A percentile compares a stretch with the other conserved stretches of the same genome.
Conservation (phyloP, 805 yeast genomes). For the Ogataea methylovora region DNA sequence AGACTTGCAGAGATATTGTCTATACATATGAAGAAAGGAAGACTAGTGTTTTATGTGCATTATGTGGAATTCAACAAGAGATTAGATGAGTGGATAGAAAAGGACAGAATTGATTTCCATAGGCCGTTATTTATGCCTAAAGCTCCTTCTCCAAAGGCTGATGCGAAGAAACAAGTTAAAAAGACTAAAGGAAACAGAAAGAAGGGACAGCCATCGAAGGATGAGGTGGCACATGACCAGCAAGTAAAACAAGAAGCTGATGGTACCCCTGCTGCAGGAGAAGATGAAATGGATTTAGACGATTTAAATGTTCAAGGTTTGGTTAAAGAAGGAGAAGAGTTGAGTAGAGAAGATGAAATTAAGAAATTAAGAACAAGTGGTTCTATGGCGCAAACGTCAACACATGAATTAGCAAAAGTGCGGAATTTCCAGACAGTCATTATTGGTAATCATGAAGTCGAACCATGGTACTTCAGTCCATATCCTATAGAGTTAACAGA, state of each 20-base stretch:
- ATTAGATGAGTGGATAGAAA: slow-evolving; percentile 88
- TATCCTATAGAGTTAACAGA: slow-evolving; percentile 94
- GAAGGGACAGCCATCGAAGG: slow-evolving; percentile 9
- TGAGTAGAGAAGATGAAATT: slow-evolving; percentile 85
- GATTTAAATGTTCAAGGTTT: slow-evolving; percentile 80
- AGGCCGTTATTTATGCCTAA: slow-evolving; percentile 67
- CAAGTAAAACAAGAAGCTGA: slow-evolving; percentile 2
- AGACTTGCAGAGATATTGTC: slow-evolving; percentile 84
- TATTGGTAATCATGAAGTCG: slow-evolving; percentile 86
- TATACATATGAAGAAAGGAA: slow-evolving; percentile 64
- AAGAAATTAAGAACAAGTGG: slow-evolving; percentile 91
- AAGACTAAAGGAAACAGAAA: slow-evolving; percentile 1
- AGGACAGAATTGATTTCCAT: slow-evolving; percentile 63
- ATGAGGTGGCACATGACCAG: slow-evolving; percentile 19
- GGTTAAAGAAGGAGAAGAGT: slow-evolving; percentile 54
- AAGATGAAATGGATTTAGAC: slow-evolving; percentile 80
- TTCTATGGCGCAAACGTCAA: slow-evolving; percentile 85
- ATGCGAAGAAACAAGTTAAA: slow-evolving; percentile 18
- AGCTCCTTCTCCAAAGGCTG: slow-evolving; percentile 43
- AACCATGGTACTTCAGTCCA: slow-evolving; percentile 98
- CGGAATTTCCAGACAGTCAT: slow-evolving; percentile 73
- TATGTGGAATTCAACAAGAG: slow-evolving; percentile 93
- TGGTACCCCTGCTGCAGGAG: slow-evolving; percentile 13
- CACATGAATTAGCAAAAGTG: slow-evolving; percentile 82
- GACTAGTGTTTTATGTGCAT: slow-evolving; percentile 83